Conservation (phyloP, 257 asterid genomes). For the Mitragyna speciosa region DNA sequence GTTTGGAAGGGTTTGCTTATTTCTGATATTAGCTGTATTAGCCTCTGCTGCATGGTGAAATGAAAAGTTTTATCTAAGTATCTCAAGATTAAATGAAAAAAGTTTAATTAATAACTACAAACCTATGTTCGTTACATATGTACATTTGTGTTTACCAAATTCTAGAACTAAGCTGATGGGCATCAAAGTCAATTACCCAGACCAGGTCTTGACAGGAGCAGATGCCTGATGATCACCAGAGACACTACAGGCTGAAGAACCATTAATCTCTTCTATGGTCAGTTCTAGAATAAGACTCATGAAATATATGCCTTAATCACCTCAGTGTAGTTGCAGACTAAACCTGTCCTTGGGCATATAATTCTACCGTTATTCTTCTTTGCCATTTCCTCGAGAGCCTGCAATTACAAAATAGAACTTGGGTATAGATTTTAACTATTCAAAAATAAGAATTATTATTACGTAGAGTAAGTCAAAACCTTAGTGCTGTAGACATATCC, state of each 20-base stretch:
- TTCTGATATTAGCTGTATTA: not conserved
- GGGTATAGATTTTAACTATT: not conserved
- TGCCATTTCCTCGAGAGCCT: constrained; percentile 96
- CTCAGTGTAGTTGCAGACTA: constrained; percentile 59
- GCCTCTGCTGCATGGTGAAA: not conserved
- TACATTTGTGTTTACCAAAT: constrained; percentile 17
- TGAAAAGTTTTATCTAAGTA: not conserved
- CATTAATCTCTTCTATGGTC: not conserved
- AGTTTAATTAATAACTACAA: not conserved
- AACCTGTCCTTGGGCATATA: constrained; percentile 88
- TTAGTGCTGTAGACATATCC: constrained; percentile 97
- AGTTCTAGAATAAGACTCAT: constrained; percentile 20
- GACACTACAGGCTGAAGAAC: not conserved
- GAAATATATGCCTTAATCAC: constrained; percentile 84
- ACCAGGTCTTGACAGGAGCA: not conserved
- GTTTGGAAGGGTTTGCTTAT: not conserved
- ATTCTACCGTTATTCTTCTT: constrained; percentile 71
- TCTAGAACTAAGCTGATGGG: not conserved
- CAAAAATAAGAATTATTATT: not conserved
- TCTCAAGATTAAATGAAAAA: not conserved
- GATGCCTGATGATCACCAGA: not conserved
- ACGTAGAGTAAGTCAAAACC: constrained; percentile 34
- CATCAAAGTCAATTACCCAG: not conserved
- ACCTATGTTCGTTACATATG: not conserved
- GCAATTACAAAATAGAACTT: constrained; percentile 9